Percentiles rank a stretch among this genome's conserved stretches.
Evolutionary conservation across 164 flowering plant genomes (phyloP).

Genomic region (Nelumbo lutea): DNA sequence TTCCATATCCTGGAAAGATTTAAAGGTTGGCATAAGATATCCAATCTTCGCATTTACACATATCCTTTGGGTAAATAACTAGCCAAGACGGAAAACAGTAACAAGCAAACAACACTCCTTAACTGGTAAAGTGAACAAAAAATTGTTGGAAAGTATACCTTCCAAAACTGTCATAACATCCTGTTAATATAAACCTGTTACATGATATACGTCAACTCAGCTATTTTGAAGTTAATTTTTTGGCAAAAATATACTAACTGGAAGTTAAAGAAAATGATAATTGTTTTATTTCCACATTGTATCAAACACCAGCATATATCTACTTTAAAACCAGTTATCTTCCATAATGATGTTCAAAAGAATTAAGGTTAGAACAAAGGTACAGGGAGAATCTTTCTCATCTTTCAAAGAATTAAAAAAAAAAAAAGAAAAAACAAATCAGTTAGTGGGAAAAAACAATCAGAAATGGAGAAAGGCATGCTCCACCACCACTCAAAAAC

Average conservation of each 20-base stretch:
- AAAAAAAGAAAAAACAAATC: no score
- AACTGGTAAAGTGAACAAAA: neutral
- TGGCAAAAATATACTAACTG: neutral
- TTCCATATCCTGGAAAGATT: slow-evolving; percentile 67
- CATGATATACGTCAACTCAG: slow-evolving; percentile 9
- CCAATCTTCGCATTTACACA: slow-evolving; percentile 4
- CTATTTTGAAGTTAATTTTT: neutral
- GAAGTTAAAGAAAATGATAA: neutral
- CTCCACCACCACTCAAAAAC: no score
- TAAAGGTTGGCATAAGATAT: neutral
- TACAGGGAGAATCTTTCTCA: no score
- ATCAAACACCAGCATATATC: no score
- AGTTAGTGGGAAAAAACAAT: no score
- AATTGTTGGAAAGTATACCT: slow-evolving; percentile 41
- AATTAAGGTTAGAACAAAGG: no score
- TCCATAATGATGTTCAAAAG: no score
- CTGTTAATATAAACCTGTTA: slow-evolving; percentile 81
- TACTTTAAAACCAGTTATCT: no score
- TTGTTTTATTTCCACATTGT: no score
- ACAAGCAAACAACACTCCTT: neutral
- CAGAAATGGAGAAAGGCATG: no score
- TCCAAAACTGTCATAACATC: slow-evolving; percentile 86
- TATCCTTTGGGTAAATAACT: neutral
- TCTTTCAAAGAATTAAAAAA: no score
- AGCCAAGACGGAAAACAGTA: neutral